Percentiles rank a stretch among this genome's conserved stretches.
Conservation (phyloP, 495 filamentous ascomycete genomes). For the Echria macrotheca region DNA sequence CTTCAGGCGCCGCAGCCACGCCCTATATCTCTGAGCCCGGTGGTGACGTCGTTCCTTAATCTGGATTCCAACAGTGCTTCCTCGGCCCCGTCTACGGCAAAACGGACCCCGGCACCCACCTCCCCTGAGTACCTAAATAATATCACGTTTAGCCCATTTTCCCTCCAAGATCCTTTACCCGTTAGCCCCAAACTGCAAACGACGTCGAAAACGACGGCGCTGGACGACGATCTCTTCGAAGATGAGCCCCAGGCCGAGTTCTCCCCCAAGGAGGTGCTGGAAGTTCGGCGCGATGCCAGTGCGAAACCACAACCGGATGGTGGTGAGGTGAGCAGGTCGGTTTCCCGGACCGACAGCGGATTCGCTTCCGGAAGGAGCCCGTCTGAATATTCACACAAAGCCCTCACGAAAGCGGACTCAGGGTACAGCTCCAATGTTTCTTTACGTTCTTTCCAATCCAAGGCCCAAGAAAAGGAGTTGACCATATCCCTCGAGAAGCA, state of each 20-base stretch:
- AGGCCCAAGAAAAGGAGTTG: constrained; percentile 12
- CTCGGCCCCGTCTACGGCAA: neutral
- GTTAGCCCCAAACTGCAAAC: constrained; percentile 33
- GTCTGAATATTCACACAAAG: constrained; percentile 30
- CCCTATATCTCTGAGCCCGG: constrained; percentile 13
- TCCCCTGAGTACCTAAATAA: constrained; percentile 24
- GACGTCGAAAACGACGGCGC: constrained; percentile 42
- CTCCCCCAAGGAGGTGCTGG: constrained; percentile 31
- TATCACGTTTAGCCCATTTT: constrained; percentile 27
- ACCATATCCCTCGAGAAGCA: constrained; percentile 11
- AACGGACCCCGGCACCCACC: constrained; percentile 4
- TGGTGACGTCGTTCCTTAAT: constrained; percentile 15
- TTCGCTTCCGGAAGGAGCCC: constrained; percentile 33
- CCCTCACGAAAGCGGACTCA: constrained; percentile 49
- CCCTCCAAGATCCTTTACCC: constrained; percentile 18
- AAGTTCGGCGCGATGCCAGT: constrained; percentile 36
- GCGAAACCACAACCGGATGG: constrained; percentile 27
- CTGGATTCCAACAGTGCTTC: neutral
- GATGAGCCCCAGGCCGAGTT: constrained; percentile 31
- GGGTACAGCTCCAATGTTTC: constrained; percentile 53
- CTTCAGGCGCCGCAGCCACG: constrained; percentile 12
- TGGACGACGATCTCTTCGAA: constrained; percentile 46
- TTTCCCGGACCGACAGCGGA: constrained; percentile 41
- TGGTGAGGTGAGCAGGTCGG: constrained; percentile 10
- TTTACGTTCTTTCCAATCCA: constrained; percentile 38